Evolutionary conservation across 2,329 filamentous ascomycete genomes (phyloP), one percentile per base, ranked within the genome.

Genomic region (Hypoxylon sp.): DNA sequence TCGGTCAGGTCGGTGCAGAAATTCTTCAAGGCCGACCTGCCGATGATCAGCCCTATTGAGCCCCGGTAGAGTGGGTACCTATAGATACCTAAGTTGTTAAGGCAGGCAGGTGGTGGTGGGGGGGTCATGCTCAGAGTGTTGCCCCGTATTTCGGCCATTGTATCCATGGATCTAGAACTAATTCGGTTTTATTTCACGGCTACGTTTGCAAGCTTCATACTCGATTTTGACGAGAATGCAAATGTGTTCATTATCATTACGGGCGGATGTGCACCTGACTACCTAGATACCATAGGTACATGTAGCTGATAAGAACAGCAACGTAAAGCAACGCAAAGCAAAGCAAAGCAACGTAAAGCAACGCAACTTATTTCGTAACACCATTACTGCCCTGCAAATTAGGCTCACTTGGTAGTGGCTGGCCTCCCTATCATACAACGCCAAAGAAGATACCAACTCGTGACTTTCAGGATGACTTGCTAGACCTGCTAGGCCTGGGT

Each of bases 1-100:
- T 58, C 53, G 48, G 61, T 28, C 18, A n/a, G 7, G n/a, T 58
- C 53, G 48, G 61, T 28, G 26, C 20, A 64, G 40, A 64, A 64
- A 30, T 53, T 54, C 26, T 24, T 22, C 40, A 58, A 26, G 16
- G 14, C 61, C 42, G 61, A 54, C 20, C 36, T 16, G 7, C 36
- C 16, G 16, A 40, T 40, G 16, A 40, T 40, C 36, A 38, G n/a
- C 33, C 33, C 33, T 14, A 12, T 14, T 3, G 14, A n/a, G n/a
- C n/a, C n/a, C n/a, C n/a, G n/a, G n/a, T n/a, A n/a, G n/a, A n/a
- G n/a, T n/a, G n/a, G n/a, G n/a, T n/a, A n/a, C n/a, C n/a, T n/a
- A n/a, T 12, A 33, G 1, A 11, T 33, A 33, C 30, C 30, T 30
- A 30, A 30, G 11, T 11, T 30, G 28, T 11, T n/a, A n/a, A n/a